These are phyloP conservation scores for Colletotrichum gigasporum DNA, from an alignment of 2,329 filamentous ascomycete species.

Conservation along the genomic window DNA sequence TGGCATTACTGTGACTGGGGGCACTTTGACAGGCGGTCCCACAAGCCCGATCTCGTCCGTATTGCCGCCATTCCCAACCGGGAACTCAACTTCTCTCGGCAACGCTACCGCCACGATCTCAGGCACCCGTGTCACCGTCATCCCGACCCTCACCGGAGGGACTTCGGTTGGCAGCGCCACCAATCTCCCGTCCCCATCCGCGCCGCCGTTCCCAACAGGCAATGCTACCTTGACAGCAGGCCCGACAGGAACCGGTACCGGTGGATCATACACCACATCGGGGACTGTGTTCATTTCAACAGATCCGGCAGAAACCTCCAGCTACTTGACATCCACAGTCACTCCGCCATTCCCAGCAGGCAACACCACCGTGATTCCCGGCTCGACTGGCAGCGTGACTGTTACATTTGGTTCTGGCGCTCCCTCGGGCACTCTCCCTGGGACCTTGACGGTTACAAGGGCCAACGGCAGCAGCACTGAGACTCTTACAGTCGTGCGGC, in stretches of 20 bases:
- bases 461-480: neutral
- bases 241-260: neutral
- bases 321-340: neutral
- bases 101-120: neutral
- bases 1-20: neutral
- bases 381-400: constrained; percentile 2
- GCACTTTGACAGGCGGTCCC: neutral
- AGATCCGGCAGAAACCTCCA: constrained; percentile 3
- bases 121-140: neutral
- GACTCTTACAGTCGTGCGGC: neutral
- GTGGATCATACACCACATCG: neutral
- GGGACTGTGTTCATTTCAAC: constrained; percentile 2
- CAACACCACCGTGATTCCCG: neutral
- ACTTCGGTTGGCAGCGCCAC: neutral
- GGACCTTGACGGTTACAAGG: neutral
- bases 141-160: neutral
- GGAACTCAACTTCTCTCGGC: neutral
- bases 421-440: neutral
- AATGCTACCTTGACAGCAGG: neutral
- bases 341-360: neutral
- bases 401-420: neutral
- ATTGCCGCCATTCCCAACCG: constrained; percentile 5
- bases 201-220: neutral
- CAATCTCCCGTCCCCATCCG: neutral
- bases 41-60: neutral